Percentiles rank a stretch among this genome's conserved stretches.
phyloP scores from a whole-genome alignment of 495 filamentous ascomycete species.

The Podospora sp. region DNA sequence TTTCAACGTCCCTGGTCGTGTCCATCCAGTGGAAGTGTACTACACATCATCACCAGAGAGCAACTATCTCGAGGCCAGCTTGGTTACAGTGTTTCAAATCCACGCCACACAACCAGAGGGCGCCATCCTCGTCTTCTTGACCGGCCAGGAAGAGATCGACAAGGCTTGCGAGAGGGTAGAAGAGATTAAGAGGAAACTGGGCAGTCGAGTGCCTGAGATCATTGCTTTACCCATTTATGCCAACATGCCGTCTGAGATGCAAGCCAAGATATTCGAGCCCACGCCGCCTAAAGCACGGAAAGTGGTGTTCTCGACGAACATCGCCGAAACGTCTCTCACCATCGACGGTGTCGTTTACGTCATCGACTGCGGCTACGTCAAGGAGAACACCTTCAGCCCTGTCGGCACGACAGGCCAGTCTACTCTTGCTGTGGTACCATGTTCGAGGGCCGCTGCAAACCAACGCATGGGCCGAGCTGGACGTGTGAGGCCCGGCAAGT shows the following conservation, averaged over 20 bases:
- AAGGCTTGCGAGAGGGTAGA: constrained; percentile 77
- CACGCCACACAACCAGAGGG: constrained; percentile 85
- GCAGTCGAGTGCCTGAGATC: constrained; percentile 81
- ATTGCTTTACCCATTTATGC: constrained; percentile 88
- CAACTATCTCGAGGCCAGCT: constrained; percentile 88
- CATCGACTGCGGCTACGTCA: constrained; percentile 90
- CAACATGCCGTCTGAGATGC: constrained; percentile 82
- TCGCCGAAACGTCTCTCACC: constrained; percentile 85
- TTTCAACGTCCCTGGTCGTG: constrained; percentile 91
- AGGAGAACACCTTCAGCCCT: constrained; percentile 94
- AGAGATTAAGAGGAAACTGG: constrained; percentile 79
- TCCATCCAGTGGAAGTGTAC: constrained; percentile 89
- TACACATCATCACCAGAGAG: constrained; percentile 92
- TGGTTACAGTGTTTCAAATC: constrained; percentile 95
- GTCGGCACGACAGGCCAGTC: constrained; percentile 80
- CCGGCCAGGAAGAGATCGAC: constrained; percentile 90
- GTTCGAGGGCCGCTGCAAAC: constrained; percentile 91
- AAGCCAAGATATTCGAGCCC: constrained; percentile 87
- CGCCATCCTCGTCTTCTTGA: constrained; percentile 89
- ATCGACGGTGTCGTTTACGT: constrained; percentile 93
- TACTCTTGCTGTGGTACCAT: constrained; percentile 84
- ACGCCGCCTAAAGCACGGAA: constrained; percentile 80
- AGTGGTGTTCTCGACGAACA: constrained; percentile 87
- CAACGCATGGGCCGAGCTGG: constrained; percentile 91
- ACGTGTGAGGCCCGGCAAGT: constrained; percentile 90